Base-by-base conservation (phyloP, 257 asterid species). In the Salvia rosmarinus region DNA sequence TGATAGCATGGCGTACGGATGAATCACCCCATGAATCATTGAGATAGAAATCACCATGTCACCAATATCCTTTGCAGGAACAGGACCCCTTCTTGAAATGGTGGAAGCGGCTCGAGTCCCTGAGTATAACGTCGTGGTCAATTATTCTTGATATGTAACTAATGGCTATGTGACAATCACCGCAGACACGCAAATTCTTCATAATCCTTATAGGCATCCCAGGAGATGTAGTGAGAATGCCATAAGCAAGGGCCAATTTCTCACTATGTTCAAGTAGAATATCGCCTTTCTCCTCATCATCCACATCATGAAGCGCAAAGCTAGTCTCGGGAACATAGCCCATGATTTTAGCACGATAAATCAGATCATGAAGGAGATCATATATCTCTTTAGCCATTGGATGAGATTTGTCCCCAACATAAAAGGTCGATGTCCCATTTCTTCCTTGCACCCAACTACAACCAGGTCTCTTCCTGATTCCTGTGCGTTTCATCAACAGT, bases 371-470 rank as follows among this genome's bases (percentile, higher is more conserved):
- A 14, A 93, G 87, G 35, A 85, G 84, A 68, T 76, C 56, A 74
- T 86, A 83, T 30, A 90, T 93, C 76, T 86, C 82, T 43, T 77
- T 43, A 58, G 97, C 68, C 94, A 88, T 83, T 2, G 92, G 88
- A 80, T 93, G 96, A 75, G 92, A 82, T 81, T 82, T 87, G 55
- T 93, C 98, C 58, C 97, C 97, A 17, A 84, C 98, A 32, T 75
- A 85, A 81, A 90, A 93, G 4, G 87, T 73, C 9, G 91, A 73
- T 3, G 93, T 85, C 65, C 87, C 95, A 50, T 82, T 90, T 82
- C 75, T 90, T 66, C 96, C 98, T 75, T 90, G 97, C 16, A 93
- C 87, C 98, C 97, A 93, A 74, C 98, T 93, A 77, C 91, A 90
- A 5, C 98, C 98, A 11, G 98, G 98, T 56, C 93, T 87, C 80